phyloP scores from a whole-genome alignment of 257 asterid genomes.

The Dorcoceras hygrometricum region DNA sequence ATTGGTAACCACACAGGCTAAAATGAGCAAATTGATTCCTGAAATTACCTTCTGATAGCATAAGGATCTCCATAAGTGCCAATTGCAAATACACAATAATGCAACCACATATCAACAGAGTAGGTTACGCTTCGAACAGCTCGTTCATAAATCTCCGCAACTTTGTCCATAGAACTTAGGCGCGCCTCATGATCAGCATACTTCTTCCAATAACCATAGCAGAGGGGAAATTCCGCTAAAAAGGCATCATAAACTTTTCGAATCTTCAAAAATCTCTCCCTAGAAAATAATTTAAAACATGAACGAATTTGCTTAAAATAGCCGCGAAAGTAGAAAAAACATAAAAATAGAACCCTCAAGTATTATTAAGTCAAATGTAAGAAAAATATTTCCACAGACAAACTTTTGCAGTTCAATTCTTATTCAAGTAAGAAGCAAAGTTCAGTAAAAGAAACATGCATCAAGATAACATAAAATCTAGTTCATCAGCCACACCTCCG shows the following conservation, averaged over 20 bases:
- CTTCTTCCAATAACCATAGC: slow-evolving; percentile 99
- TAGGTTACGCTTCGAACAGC: slow-evolving; percentile 97
- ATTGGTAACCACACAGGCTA: slow-evolving; percentile 32
- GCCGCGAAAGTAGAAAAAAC: not conserved
- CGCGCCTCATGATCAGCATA: slow-evolving; percentile 98
- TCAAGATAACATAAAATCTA: slow-evolving; percentile 16
- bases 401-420: not conserved
- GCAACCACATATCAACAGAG: slow-evolving; percentile 99
- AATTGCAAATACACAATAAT: slow-evolving; percentile 81
- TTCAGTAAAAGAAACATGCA: slow-evolving; percentile 4
- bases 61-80: slow-evolving; percentile 91
- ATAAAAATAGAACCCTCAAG: not conserved
- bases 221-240: slow-evolving; percentile 88
- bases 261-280: slow-evolving; percentile 75
- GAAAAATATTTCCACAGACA: not conserved
- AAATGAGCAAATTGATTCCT: slow-evolving; percentile 24
- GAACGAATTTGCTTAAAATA: not conserved
- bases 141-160: slow-evolving; percentile 89
- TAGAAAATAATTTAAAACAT: slow-evolving; percentile 22
- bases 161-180: slow-evolving; percentile 78
- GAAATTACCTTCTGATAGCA: slow-evolving; percentile 77
- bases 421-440: not conserved
- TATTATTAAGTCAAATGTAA: slow-evolving; percentile 1
- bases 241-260: slow-evolving; percentile 87
- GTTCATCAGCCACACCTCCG: slow-evolving; percentile 58